Evolutionary conservation across 108 stramenopile species (phyloP).

Genomic region (Hondaea fermentalgiana): DNA sequence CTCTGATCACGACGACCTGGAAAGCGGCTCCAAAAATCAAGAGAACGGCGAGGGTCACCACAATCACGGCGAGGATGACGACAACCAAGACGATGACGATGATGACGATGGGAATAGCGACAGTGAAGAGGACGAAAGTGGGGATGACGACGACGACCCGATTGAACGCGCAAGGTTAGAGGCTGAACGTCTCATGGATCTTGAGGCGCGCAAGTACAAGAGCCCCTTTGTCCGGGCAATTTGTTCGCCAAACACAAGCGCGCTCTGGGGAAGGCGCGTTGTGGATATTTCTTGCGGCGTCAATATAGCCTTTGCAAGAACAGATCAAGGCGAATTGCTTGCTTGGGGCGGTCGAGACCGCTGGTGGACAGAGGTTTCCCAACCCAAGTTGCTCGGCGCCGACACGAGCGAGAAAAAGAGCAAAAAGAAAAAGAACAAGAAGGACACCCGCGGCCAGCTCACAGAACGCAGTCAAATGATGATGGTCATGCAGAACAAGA

Average conservation of each 20-base stretch:
- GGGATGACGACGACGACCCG: not conserved
- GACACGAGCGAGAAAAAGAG: too few species aligned
- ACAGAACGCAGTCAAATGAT: conserved; percentile 50
- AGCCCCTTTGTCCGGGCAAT: conserved; percentile 12
- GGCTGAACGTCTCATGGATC: not conserved
- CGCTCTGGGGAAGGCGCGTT: conserved; percentile 56
- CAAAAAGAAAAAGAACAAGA: conserved; percentile 34
- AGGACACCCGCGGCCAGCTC: conserved; percentile 47
- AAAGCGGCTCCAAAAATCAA: not conserved
- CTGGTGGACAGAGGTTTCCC: conserved; percentile 44
- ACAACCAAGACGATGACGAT: not conserved
- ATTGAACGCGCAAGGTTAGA: not conserved
- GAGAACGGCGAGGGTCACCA: not conserved
- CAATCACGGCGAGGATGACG: not conserved
- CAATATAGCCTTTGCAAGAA: conserved; percentile 49
- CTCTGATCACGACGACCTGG: not conserved
- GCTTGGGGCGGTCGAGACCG: conserved; percentile 52
- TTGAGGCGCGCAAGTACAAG: not conserved
- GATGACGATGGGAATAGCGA: not conserved
- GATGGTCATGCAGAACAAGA: conserved; percentile 30
- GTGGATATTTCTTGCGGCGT: conserved; percentile 40
- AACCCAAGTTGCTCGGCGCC: not conserved
- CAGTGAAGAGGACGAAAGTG: not conserved
- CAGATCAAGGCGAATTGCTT: conserved; percentile 49
- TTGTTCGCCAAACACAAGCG: conserved; percentile 41